These are phyloP conservation scores for Boletus vinaceobasis DNA, from an alignment of 768 basidiomycete genomes.

Conservation along the genomic window DNA sequence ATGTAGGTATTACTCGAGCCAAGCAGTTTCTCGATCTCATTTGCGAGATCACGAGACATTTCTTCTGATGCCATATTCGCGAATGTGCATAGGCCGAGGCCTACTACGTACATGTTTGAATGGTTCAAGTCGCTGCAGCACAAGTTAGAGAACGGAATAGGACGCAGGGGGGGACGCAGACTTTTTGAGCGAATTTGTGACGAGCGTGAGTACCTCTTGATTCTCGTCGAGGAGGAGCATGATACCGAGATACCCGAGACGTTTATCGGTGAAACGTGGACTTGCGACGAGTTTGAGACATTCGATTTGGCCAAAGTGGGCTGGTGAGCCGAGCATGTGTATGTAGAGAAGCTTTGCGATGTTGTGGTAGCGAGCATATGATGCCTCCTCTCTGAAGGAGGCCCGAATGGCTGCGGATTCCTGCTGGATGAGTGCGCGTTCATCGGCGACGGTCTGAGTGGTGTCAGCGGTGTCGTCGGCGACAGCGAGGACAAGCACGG, in stretches of 20 bases:
- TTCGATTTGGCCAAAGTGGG: slow-evolving; percentile 99
- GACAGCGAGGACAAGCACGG: slow-evolving; percentile 17
- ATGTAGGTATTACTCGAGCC: slow-evolving; percentile 99
- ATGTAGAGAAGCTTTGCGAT: slow-evolving; percentile 98
- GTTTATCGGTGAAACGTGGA: slow-evolving; percentile 93
- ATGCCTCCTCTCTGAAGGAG: slow-evolving; percentile 96
- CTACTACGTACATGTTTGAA: slow-evolving; percentile 98
- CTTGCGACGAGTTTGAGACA: slow-evolving; percentile 93
- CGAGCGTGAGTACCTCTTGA: slow-evolving; percentile 93
- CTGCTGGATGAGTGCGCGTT: slow-evolving; percentile 93
- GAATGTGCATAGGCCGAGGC: slow-evolving; percentile 94
- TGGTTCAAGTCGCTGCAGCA: slow-evolving; percentile 92
- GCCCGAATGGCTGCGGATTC: slow-evolving; percentile 97
- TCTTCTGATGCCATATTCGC: slow-evolving; percentile 99
- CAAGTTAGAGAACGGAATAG: slow-evolving; percentile 7
- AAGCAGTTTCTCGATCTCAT: slow-evolving; percentile 95
- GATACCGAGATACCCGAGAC: slow-evolving; percentile 94
- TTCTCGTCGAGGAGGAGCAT: slow-evolving; percentile 98
- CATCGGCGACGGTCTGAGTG: slow-evolving; percentile 91
- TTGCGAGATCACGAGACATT: slow-evolving; percentile 97
- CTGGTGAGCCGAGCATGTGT: slow-evolving; percentile 97
- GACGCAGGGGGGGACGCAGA: slow-evolving; percentile 30
- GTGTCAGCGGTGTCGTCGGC: slow-evolving; percentile 20
- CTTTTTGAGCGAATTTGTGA: slow-evolving; percentile 99
- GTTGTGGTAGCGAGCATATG: slow-evolving; percentile 92